phyloP scores from a whole-genome alignment of 192 early-diverging fungal species.

The Pecoramyces ruminantium region DNA sequence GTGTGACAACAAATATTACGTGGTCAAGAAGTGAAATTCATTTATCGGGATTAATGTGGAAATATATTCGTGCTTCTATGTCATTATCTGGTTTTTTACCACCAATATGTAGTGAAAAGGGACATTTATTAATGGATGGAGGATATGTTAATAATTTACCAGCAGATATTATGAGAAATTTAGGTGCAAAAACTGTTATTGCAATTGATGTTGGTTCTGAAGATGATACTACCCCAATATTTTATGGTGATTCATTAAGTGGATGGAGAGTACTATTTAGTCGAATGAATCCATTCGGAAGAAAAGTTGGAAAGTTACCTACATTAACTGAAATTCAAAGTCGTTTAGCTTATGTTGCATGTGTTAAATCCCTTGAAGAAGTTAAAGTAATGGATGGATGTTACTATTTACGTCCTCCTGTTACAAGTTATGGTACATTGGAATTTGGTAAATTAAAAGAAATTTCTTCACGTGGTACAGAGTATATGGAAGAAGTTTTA shows the following conservation, averaged over 20 bases:
- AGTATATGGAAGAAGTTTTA: conserved; percentile 61
- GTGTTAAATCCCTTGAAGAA: conserved; percentile 70
- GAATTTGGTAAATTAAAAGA: conserved; percentile 86
- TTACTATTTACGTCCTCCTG: conserved; percentile 76
- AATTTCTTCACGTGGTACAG: conserved; percentile 72
- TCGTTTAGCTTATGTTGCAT: conserved; percentile 76
- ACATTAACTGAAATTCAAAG: conserved; percentile 86
- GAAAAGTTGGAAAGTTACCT: conserved; percentile 48
- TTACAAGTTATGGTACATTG: conserved; percentile 65
- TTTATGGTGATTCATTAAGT: conserved; percentile 76
- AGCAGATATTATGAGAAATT: conserved; percentile 44
- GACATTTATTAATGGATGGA: conserved; percentile 93
- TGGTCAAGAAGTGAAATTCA: conserved; percentile 86
- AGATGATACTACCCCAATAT: conserved; percentile 84
- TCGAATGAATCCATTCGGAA: conserved; percentile 8
- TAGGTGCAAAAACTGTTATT: conserved; percentile 77
- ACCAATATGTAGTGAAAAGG: conserved; percentile 79
- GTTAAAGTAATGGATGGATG: conserved; percentile 59
- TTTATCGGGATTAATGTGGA: conserved; percentile 85
- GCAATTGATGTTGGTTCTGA: conserved; percentile 83
- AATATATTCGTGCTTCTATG: conserved; percentile 95
- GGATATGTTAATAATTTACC: conserved; percentile 97
- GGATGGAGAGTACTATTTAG: conserved; percentile 84
- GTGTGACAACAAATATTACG: conserved; percentile 91
- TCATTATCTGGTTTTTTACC: conserved; percentile 88